Evolutionary conservation across 2,329 filamentous ascomycete species (phyloP).

Genomic region (Lachnellula willkommii): DNA sequence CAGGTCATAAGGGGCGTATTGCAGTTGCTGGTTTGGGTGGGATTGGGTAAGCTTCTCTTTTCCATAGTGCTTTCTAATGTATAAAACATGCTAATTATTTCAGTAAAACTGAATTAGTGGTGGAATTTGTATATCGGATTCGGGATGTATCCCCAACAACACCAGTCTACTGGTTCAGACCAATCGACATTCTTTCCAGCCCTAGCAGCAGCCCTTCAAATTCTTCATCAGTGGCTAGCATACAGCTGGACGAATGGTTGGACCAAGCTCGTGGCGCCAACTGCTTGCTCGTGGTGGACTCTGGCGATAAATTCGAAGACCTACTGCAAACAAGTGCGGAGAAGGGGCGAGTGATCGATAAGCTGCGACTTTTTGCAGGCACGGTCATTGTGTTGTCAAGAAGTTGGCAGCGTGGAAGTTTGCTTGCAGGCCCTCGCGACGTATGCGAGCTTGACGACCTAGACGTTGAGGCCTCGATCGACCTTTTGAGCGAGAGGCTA

Average conservation of each 20-base stretch:
- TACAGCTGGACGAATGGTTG: conserved; percentile 17
- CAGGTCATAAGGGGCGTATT: conserved; percentile 17
- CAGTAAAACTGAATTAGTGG: conserved; percentile 24
- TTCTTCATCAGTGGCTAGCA: conserved; percentile 1
- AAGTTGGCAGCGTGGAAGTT: conserved; percentile 16
- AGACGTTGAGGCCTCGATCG: conserved; percentile 17
- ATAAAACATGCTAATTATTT: background rate
- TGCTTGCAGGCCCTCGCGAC: conserved; percentile 17
- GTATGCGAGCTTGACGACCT: conserved; percentile 19
- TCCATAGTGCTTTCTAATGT: background rate
- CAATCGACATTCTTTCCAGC: conserved; percentile 9
- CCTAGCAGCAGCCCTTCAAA: background rate
- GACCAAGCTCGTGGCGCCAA: conserved; percentile 4
- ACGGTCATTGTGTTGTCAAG: conserved; percentile 20
- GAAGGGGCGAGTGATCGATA: conserved; percentile 13
- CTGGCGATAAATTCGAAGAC: conserved; percentile 15
- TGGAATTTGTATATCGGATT: conserved; percentile 23
- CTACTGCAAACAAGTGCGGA: conserved; percentile 5
- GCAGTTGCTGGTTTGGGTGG: conserved; percentile 25
- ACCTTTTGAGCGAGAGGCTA: conserved; percentile 15
- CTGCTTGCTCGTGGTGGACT: conserved; percentile 20
- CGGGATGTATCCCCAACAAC: conserved; percentile 19
- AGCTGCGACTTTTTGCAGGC: conserved; percentile 17
- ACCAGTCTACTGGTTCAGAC: conserved; percentile 23
- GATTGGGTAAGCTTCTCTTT: conserved; percentile 16